phyloP scores from a whole-genome alignment of 2,329 filamentous ascomycete genomes.

The Alternaria arborescens region DNA sequence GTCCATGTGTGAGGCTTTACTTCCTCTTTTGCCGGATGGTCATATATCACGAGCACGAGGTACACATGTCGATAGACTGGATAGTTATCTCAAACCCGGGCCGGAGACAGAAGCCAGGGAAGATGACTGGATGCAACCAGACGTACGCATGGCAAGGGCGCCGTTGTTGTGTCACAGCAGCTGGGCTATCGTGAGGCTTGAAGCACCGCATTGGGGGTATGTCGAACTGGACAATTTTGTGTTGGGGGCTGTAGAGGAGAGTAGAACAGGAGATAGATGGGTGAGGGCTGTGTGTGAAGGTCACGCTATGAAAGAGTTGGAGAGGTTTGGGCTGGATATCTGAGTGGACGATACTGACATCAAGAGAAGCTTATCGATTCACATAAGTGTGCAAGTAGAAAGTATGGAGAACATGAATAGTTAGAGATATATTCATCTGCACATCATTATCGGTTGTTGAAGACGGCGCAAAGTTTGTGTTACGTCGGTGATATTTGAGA shows the following conservation, averaged over 20 bases:
- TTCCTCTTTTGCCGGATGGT: background rate
- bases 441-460: background rate
- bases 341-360: background rate
- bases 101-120: background rate
- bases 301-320: background rate
- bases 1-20: background rate
- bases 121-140: background rate
- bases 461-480: background rate
- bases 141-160: background rate
- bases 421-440: background rate
- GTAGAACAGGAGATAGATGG: background rate
- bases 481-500: background rate
- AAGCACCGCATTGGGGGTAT: conserved; percentile 4
- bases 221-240: conserved; percentile 1
- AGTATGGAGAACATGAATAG: background rate
- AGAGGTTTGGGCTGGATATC: background rate
- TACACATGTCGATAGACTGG: background rate
- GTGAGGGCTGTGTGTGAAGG: background rate
- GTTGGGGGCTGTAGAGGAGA: background rate
- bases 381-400: background rate
- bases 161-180: conserved; percentile 5
- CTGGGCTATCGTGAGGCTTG: conserved; percentile 1
- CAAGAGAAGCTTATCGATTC: background rate
- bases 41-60: background rate
- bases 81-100: background rate